A percentile compares a stretch with the other conserved stretches of the same genome.
These are phyloP conservation scores for Paspalum vaginatum DNA, from an alignment of 176 grass and related monocot species.

Conservation along the genomic window DNA sequence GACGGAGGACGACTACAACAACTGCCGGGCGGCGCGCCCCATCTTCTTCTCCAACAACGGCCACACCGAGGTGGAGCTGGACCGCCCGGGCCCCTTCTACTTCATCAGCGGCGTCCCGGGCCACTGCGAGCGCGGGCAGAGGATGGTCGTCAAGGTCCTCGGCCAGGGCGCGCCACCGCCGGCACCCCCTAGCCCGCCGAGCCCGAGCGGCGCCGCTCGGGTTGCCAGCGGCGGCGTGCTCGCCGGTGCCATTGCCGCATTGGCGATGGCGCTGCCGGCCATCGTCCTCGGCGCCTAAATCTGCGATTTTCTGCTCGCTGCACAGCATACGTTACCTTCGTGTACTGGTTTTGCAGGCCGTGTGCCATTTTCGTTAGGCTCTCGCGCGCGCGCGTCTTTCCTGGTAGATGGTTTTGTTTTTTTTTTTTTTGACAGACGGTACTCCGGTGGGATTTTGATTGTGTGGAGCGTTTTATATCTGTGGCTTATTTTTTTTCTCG, in stretches of 20 bases:
- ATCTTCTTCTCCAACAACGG: constrained; percentile 86
- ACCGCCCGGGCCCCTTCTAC: constrained; percentile 56
- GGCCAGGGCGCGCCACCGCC: constrained; percentile 30
- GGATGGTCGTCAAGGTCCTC: constrained; percentile 76
- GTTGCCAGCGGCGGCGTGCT: neutral
- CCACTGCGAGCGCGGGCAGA: constrained; percentile 84
- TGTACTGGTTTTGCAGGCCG: no score
- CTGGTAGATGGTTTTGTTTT: neutral
- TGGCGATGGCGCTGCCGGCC: constrained; percentile 1
- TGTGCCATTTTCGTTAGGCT: no score
- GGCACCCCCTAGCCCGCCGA: constrained; percentile 32
- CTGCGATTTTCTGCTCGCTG: no score
- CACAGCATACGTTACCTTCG: no score
- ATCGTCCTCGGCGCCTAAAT: neutral
- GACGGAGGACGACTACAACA: constrained; percentile 71
- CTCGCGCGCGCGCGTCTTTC: neutral
- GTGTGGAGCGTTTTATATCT: no score
- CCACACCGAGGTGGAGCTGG: constrained; percentile 52
- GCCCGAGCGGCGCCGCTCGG: neutral
- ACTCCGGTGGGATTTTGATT: no score
- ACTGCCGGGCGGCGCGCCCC: constrained; percentile 60
- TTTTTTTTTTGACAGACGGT: no score
- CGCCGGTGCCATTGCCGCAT: neutral
- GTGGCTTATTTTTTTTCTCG: neutral
- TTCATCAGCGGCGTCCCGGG: constrained; percentile 75